Evolutionary conservation across 345 rosid genomes (phyloP).

Genomic region (Luvunga scandens): DNA sequence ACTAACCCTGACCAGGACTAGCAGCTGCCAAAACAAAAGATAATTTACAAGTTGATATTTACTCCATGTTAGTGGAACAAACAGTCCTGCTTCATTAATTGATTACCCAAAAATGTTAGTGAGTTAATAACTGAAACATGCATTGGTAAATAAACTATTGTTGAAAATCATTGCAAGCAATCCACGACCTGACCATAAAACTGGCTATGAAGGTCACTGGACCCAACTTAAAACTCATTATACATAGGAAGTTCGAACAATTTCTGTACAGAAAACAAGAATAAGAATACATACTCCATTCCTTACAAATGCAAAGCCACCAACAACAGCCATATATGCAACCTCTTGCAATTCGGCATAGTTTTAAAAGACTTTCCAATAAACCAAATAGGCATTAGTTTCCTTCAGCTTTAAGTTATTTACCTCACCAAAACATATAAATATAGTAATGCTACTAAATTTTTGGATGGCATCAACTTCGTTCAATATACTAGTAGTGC

Average conservation of each 20-base stretch:
- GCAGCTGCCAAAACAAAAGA: neutral
- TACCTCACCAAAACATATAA: neutral
- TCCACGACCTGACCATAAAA: neutral
- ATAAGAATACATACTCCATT: no score
- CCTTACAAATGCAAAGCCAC: no score
- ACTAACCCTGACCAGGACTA: neutral
- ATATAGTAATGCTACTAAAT: neutral
- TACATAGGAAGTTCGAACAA: no score
- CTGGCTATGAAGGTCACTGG: neutral
- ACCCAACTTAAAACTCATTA: neutral
- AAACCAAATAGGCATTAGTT: neutral
- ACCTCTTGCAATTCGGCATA: neutral
- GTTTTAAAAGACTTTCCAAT: neutral
- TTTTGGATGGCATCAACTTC: neutral
- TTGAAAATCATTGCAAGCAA: neutral
- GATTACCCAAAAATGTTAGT: neutral
- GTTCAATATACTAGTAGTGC: neutral
- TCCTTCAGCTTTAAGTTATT: neutral
- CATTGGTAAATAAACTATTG: neutral
- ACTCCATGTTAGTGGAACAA: neutral
- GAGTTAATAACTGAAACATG: neutral
- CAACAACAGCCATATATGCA: no score
- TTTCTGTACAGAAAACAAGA: no score
- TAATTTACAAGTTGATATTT: neutral
- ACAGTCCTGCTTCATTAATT: neutral